Evolutionary conservation across 108 stramenopile species (phyloP).

Genomic region (Cyclotella sp.): DNA sequence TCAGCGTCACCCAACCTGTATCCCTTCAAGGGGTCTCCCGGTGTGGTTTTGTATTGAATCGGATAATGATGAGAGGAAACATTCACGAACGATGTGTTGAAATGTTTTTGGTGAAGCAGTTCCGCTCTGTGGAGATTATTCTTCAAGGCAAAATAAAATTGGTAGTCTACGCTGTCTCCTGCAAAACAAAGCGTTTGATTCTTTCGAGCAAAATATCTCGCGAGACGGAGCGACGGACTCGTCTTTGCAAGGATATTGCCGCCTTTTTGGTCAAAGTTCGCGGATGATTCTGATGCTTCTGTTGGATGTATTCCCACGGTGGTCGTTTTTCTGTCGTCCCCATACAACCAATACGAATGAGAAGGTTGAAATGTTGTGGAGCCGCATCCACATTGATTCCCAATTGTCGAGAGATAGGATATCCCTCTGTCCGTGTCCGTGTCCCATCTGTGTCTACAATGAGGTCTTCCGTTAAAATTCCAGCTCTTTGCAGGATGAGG

Average conservation of each 20-base stretch:
- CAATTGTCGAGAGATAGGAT: slow-evolving; percentile 1
- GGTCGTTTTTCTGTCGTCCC: not conserved
- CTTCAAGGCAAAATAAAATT: not conserved
- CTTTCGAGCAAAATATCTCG: not conserved
- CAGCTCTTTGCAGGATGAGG: not conserved
- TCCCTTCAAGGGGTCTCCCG: not conserved
- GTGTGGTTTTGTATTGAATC: not conserved
- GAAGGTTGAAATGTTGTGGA: slow-evolving; percentile 1
- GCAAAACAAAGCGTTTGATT: slow-evolving; percentile 7
- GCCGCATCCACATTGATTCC: slow-evolving; percentile 14
- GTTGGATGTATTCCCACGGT: not conserved
- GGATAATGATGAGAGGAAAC: not conserved
- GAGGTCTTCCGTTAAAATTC: not conserved
- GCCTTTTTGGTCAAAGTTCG: not conserved
- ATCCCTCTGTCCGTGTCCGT: not conserved
- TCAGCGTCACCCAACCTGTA: not conserved
- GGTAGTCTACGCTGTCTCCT: not conserved
- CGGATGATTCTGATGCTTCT: not conserved
- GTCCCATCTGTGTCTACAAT: not conserved
- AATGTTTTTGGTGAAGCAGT: not conserved
- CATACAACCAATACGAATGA: not conserved
- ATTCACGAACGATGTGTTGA: not conserved
- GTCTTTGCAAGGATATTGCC: not conserved
- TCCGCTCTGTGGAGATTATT: slow-evolving; percentile 15
- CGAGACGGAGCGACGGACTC: not conserved